Evolutionary conservation across 192 early-diverging fungal species (phyloP), one percentile per base, ranked within the genome.

Genomic region (Geranomyces michiganensis): DNA sequence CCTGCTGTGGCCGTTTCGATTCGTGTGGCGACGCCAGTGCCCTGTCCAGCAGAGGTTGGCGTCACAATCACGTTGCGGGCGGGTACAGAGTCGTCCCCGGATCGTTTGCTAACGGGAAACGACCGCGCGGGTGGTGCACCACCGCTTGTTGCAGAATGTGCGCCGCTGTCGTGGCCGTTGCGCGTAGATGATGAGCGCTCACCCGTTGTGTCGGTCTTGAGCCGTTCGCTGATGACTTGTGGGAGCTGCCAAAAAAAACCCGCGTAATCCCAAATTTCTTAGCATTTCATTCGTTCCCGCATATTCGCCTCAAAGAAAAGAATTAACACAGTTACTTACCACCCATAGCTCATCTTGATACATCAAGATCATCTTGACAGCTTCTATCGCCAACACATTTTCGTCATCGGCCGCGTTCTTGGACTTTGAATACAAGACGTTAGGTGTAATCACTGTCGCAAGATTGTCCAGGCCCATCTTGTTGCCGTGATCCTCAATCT

Each of bases 401-500:
- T 79, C 74, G 70, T 82, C 80, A 33, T 71, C 70, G 31, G 41
- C 36, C n/a, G 75, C 32, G 49, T 94, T 95, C 75, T 92, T 91
- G 47, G 86, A 87, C 70, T 92, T 92, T 14, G 90, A 88, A 73
- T 92, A 93, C 32, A 97, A 81, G 51, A 99, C 90, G 69, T 96
- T 98, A 33, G 97, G 97, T 14, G 94, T 90, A 62, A 99, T 92
- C 0, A 99, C 93, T 0, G 93, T 97, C 0, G 96, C 92, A 63
- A 99, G 76, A 69, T 97, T 99, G 44, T 86, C 87, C 3, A 93
- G 76, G 75, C 94, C 92, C 97, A 99, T 99, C 76, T 92, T 93
- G 69, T 92, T 96, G 12, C 93, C 93, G 30, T 62, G 63, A 5
- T 56, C 75, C n/a, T 62, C 55, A 24, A 45, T 68, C 31, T 62